Evolutionary conservation across 2,329 filamentous ascomycete genomes (phyloP), one percentile per base, ranked within the genome.

Genomic region (Lecanicillium sp.): DNA sequence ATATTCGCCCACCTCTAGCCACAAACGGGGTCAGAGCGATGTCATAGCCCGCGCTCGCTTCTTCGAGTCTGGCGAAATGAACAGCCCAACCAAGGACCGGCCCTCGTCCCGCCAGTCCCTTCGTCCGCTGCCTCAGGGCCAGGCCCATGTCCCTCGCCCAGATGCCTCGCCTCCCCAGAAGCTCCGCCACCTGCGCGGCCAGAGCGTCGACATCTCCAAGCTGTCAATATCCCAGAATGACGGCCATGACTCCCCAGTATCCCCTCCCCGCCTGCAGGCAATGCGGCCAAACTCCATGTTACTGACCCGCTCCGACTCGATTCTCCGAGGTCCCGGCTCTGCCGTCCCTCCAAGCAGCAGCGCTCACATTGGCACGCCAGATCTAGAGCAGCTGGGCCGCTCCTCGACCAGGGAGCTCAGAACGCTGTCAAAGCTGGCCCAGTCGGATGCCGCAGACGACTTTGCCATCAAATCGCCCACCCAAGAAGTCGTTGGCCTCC

Each of bases 331-430:
- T 33, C 58, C 56, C 18, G 62, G 51, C 41, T 53, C 47, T 22
- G 55, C 48, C 7, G 52, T 57, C 11, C 53, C 49, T 44, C 46
- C 61, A 33, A 36, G 64, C 17, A 55, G 62, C 43, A 64, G 51
- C 54, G 62, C 57, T 42, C 61, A 52, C 49, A 65, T 88, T 13
- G 73, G 70, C 7, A 70, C 76, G 0, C 81, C 86, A 3, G 88
- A 96, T 46, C 70, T 97, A 10, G 77, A 88, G 57, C 81, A 78
- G 25, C 71, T 98, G 14, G 84, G 90, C 42, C 86, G 86, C 50
- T 97, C 92, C 1, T 85, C 90, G 0, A 97, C 92, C 2, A 82
- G 84, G 42, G 87, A 98, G 59, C 73, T 98, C 17, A 81, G 89
- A 31, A 89, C 87, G 1, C 69, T 97, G 28, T 95, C 90, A 6